Conservation (phyloP, 1,139 yeast species). For the Debaryomycetaceae sp. region DNA sequence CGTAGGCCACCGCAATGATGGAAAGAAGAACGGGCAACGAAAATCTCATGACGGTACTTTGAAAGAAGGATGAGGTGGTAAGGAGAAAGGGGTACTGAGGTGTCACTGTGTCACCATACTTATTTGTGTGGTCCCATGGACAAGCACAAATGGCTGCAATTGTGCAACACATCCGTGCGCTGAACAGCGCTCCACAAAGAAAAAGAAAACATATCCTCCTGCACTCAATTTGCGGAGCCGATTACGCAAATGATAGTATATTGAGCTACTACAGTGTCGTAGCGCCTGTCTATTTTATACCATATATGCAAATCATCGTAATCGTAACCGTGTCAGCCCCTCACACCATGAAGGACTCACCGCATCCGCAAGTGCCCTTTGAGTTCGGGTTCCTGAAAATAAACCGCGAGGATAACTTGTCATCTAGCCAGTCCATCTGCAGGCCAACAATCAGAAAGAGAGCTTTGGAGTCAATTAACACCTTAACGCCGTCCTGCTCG, state of each 20-base stretch:
- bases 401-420: constrained; percentile 81
- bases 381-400: constrained; percentile 93
- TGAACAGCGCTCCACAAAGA: too few species aligned
- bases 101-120: too few species aligned
- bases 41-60: constrained; percentile 4
- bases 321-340: too few species aligned
- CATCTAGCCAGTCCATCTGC: constrained; percentile 98
- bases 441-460: constrained; percentile 92
- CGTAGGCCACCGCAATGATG: constrained; percentile 17
- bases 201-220: too few species aligned
- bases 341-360: constrained; percentile 94
- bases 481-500: constrained; percentile 90
- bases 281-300: too few species aligned
- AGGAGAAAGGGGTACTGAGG: too few species aligned
- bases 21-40: constrained; percentile 1
- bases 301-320: too few species aligned
- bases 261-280: too few species aligned
- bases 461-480: constrained; percentile 92
- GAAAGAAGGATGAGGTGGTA: too few species aligned
- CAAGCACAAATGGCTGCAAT: constrained; percentile 6
- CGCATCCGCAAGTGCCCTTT: constrained; percentile 98
- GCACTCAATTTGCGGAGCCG: constrained; percentile 3
- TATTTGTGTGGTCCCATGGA: too few species aligned
- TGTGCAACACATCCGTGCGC: too few species aligned
- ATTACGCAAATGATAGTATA: constrained; percentile 1